phyloP scores from a whole-genome alignment of 352 stramenopile species.

The Globisporangium splendens region DNA sequence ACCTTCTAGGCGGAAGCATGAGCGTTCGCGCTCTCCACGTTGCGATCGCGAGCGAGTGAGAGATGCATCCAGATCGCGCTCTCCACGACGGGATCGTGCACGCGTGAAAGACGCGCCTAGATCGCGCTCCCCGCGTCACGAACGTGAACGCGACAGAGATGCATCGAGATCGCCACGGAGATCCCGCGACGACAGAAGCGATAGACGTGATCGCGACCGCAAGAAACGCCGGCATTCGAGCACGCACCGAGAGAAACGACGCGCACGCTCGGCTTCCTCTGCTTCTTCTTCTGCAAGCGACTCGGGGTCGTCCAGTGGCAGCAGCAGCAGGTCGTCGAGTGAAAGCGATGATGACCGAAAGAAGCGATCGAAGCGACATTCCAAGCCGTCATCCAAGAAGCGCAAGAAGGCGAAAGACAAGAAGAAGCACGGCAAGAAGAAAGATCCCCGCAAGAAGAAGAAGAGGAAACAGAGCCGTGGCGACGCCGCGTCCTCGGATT shows the following conservation, averaged over 20 bases:
- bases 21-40: neutral
- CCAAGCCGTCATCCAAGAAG: conserved; percentile 21
- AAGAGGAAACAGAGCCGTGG: conserved; percentile 28
- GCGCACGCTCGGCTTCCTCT: neutral
- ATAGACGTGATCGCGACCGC: neutral
- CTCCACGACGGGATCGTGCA: neutral
- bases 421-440: conserved; percentile 34
- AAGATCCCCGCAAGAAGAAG: conserved; percentile 24
- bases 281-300: conserved; percentile 26
- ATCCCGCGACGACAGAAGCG: neutral
- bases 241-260: conserved; percentile 4
- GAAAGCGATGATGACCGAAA: conserved; percentile 19
- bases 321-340: conserved; percentile 18
- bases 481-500: conserved; percentile 27
- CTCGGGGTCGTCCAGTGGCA: conserved; percentile 19
- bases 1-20: conserved; percentile 15
- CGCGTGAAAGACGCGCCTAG: neutral
- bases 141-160: neutral
- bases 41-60: neutral
- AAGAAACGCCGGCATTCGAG: conserved; percentile 1
- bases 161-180: conserved; percentile 2
- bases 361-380: conserved; percentile 1
- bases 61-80: conserved; percentile 6
- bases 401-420: conserved; percentile 19
- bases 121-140: conserved; percentile 6